Conservation (phyloP, 352 stramenopile genomes). For the Ochromonadaceae sp. region DNA sequence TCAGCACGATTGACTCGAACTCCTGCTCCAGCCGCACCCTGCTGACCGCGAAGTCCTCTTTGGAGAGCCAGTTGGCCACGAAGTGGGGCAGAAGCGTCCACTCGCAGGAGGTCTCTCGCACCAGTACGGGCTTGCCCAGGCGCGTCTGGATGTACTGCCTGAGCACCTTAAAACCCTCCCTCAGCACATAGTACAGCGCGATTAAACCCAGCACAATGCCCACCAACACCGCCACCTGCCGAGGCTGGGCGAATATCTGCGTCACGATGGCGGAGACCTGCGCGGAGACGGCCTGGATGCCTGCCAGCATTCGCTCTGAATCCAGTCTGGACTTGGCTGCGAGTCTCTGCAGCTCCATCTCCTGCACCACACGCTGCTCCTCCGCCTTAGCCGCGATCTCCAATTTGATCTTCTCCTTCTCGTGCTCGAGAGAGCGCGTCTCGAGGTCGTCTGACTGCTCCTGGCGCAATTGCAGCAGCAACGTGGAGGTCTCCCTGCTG, state of each 20-base stretch:
- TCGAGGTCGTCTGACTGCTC: too few relatives aligned
- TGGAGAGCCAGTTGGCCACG: neutral
- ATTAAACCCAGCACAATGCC: slow-evolving; percentile 28
- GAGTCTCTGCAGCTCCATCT: slow-evolving; percentile 64
- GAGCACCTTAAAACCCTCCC: slow-evolving; percentile 20
- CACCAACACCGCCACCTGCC: neutral
- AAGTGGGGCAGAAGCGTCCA: neutral
- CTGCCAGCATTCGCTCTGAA: slow-evolving; percentile 48
- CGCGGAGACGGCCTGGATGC: slow-evolving; percentile 65
- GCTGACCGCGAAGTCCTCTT: neutral
- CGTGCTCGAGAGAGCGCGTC: slow-evolving; percentile 45
- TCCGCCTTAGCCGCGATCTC: slow-evolving; percentile 72
- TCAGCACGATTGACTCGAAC: slow-evolving; percentile 28
- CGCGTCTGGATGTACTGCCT: slow-evolving; percentile 11
- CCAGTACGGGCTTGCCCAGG: slow-evolving; percentile 22
- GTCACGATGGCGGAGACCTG: slow-evolving; percentile 59
- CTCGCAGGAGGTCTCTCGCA: slow-evolving; percentile 61
- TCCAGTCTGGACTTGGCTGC: slow-evolving; percentile 57
- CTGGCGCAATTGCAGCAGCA: too few relatives aligned
- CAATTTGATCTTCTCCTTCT: slow-evolving; percentile 63
- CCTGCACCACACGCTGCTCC: slow-evolving; percentile 82
- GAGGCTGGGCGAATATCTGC: slow-evolving; percentile 27
- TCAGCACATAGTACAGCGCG: slow-evolving; percentile 29
- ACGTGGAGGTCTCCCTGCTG: too few relatives aligned
- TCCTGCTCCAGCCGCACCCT: slow-evolving; percentile 32